phyloP scores from a whole-genome alignment of 768 basidiomycete species.

The Mycena epipterygia region DNA sequence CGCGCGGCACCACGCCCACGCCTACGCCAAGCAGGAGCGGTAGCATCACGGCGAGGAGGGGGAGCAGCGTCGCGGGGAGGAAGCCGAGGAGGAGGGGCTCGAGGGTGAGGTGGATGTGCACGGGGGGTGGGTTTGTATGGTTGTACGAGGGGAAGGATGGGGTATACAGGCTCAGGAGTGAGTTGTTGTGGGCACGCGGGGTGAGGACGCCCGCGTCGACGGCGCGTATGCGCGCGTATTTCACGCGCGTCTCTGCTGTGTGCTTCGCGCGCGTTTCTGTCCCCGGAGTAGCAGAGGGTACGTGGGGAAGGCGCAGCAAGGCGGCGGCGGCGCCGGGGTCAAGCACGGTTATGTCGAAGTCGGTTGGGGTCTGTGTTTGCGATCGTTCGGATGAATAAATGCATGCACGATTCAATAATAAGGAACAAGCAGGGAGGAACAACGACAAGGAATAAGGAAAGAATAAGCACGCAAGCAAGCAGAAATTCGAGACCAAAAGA shows the following conservation, averaged over 20 bases:
- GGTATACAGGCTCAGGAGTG: not conserved
- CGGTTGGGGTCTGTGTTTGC: slow-evolving; percentile 54
- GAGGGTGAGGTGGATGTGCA: not conserved
- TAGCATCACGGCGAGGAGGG: slow-evolving; percentile 6
- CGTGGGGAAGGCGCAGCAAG: not conserved
- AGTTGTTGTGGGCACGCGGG: not conserved
- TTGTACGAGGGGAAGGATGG: not conserved
- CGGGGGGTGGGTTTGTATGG: not conserved
- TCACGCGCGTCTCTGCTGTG: not conserved
- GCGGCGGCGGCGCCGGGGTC: slow-evolving; percentile 39
- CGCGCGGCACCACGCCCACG: not conserved
- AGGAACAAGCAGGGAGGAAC: too few species aligned
- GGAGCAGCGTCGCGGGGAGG: slow-evolving; percentile 29
- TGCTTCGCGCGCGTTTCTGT: not conserved
- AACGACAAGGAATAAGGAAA: too few species aligned
- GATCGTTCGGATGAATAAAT: not conserved
- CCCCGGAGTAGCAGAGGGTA: not conserved
- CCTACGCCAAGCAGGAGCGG: not conserved
- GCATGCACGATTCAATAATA: not conserved
- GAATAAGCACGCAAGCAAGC: too few species aligned
- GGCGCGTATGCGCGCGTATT: slow-evolving; percentile 36
- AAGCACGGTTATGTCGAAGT: slow-evolving; percentile 52
- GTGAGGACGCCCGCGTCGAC: slow-evolving; percentile 32
- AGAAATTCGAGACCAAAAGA: too few species aligned
- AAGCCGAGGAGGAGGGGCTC: slow-evolving; percentile 30